Conservation (phyloP, 495 filamentous ascomycete genomes). For the Xylaria castorea region DNA sequence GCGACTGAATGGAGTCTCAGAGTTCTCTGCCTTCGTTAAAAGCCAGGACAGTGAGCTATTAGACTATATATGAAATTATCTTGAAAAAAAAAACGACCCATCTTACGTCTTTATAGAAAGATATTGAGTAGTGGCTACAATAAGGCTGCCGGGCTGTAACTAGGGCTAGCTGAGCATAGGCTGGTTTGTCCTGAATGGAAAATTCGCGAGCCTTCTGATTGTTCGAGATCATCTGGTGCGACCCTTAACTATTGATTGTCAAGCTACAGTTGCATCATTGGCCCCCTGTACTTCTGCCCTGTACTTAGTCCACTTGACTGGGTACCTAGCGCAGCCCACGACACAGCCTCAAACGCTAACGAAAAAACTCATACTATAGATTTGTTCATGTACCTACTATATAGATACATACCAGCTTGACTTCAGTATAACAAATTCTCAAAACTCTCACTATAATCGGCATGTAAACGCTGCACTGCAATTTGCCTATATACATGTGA, state of each 20-base stretch:
- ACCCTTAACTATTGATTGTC: background rate
- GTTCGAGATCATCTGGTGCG: background rate
- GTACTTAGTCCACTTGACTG: background rate
- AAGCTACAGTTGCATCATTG: constrained; percentile 7
- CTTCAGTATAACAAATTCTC: background rate
- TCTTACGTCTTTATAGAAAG: background rate
- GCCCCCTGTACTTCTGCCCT: too few species aligned
- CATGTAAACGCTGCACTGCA: background rate
- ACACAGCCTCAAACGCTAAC: constrained; percentile 12
- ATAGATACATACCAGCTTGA: background rate
- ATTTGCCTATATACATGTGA: too few species aligned
- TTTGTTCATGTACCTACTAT: background rate
- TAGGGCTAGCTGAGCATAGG: background rate
- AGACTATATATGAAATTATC: background rate
- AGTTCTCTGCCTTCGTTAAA: background rate
- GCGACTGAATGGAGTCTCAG: background rate
- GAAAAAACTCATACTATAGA: constrained; percentile 9
- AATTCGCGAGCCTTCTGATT: background rate
- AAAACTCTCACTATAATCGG: background rate
- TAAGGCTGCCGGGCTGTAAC: too few species aligned
- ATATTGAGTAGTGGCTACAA: too few species aligned
- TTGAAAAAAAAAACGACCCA: background rate
- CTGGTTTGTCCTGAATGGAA: background rate
- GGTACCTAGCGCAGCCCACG: background rate
- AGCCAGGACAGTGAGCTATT: background rate